Evolutionary conservation across 2,329 filamentous ascomycete species (phyloP), one percentile per base, ranked within the genome.

Genomic region (Gnomoniopsis smithogilvyi): DNA sequence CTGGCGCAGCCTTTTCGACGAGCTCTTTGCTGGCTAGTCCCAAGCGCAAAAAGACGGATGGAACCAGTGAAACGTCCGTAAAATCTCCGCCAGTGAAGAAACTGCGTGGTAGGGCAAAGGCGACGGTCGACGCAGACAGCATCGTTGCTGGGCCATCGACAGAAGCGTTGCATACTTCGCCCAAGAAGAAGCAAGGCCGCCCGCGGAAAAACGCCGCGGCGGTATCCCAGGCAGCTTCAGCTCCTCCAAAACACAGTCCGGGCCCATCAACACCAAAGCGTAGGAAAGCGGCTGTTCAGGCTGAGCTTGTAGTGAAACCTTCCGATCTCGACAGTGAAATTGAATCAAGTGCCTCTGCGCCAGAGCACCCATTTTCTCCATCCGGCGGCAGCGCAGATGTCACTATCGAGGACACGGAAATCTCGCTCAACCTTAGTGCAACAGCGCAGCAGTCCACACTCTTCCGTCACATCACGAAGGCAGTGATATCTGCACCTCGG

Each of bases 391-490:
- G 66, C 0, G 64, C 76, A 3, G 77, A 82, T 53, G 64, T 83
- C 14, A 74, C 77, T 1, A 67, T 74, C 4, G 78, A 82, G 7
- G 76, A 77, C n/a, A 73, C 72, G 6, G 77, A 81, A 36, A 67
- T 78, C 17, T 76, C 78, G 3, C 64, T 82, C 1, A 63, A 66
- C 2, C 63, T 67, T 26, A 70, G 73, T 19, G 72, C 76, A 0
- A 77, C 72, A 0, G 71, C 74, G 12, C 69, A 79, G 48, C 76
- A 84, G 63, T 64, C 72, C 0, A 68, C 67, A 0, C 66, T 86
- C 24, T 86, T 86, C 62, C 66, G 67, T 26, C 71, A 78, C 63
- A 86, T 89, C 54, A 82, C 81, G 0, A 74, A 75, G 43, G 85
- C 84, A 1, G 74, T 89, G 11, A 80, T 68, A 10, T 74, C 75